A percentile compares a stretch with the other conserved stretches of the same genome.
Conservation (phyloP, 1,284 basidiomycete genomes). For the Vanrija sp. region DNA sequence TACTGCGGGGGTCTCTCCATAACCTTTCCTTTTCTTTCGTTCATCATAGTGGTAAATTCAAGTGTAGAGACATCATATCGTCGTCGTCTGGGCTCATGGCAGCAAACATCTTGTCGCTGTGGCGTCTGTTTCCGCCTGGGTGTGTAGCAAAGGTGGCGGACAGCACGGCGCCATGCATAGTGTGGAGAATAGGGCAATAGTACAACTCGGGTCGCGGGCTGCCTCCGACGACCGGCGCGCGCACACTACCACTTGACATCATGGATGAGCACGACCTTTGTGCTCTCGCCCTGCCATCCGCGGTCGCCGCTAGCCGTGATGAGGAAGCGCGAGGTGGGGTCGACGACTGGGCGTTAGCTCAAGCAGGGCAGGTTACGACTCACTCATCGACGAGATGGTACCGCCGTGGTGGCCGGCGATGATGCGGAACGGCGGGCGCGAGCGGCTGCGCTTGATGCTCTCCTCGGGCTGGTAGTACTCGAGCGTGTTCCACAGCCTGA, state of each 20-base stretch:
- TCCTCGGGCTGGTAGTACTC: constrained; percentile 65
- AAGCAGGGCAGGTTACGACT: constrained; percentile 32
- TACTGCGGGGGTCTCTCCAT: too few species aligned
- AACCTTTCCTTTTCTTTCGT: too few species aligned
- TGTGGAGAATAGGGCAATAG: not conserved
- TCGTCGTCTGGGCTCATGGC: too few species aligned
- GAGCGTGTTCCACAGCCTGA: constrained; percentile 87
- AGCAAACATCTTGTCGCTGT: too few species aligned
- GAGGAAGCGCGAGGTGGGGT: constrained; percentile 77
- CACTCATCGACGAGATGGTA: constrained; percentile 83
- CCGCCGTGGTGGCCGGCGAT: constrained; percentile 96
- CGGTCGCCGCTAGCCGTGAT: constrained; percentile 90
- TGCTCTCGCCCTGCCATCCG: constrained; percentile 86
- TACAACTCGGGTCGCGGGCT: not conserved
- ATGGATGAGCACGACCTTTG: constrained; percentile 81
- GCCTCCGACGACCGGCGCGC: not conserved
- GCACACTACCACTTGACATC: constrained; percentile 62
- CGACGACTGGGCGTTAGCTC: constrained; percentile 62
- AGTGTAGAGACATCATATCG: too few species aligned
- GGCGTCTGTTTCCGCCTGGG: too few species aligned
- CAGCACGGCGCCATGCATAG: not conserved
- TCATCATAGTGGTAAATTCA: too few species aligned
- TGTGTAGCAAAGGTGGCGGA: too few species aligned
- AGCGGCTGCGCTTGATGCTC: constrained; percentile 54
- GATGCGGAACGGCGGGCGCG: constrained; percentile 78